phyloP scores from a whole-genome alignment of 768 basidiomycete genomes.

The Auriscalpium microsporum region DNA sequence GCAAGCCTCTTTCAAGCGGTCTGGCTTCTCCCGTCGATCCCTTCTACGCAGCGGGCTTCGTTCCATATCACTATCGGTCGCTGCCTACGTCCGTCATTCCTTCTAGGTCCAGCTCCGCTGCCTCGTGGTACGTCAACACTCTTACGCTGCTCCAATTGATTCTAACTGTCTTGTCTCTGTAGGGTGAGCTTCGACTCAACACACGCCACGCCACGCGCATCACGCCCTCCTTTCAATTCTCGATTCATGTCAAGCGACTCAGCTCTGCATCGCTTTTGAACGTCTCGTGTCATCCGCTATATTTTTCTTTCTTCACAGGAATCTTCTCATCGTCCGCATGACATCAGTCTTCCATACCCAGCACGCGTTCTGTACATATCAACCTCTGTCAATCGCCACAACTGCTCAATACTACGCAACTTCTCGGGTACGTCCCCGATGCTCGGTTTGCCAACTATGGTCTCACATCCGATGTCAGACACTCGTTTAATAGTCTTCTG shows the following conservation, averaged over 20 bases:
- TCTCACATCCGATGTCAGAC: too few relatives aligned
- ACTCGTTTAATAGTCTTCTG: too few relatives aligned
- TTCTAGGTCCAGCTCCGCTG: conserved; percentile 12
- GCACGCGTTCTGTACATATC: background rate
- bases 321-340: background rate
- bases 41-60: background rate
- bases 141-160: background rate
- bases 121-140: conserved; percentile 4
- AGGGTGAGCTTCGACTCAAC: background rate
- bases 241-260: background rate
- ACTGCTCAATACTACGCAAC: conserved; percentile 13
- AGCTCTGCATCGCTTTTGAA: background rate
- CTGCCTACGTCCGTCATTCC: conserved; percentile 9
- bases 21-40: background rate
- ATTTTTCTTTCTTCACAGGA: background rate
- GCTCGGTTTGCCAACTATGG: too few relatives aligned
- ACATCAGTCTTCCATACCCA: background rate
- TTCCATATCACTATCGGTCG: background rate
- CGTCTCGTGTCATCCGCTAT: background rate
- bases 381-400: background rate
- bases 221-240: background rate
- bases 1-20: background rate
- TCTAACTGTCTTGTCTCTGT: background rate
- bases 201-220: background rate
- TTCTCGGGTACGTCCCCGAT: too few relatives aligned